Evolutionary conservation across 495 filamentous ascomycete species (phyloP), one percentile per base, ranked within the genome.

Genomic region (Aspergillus hancockii): DNA sequence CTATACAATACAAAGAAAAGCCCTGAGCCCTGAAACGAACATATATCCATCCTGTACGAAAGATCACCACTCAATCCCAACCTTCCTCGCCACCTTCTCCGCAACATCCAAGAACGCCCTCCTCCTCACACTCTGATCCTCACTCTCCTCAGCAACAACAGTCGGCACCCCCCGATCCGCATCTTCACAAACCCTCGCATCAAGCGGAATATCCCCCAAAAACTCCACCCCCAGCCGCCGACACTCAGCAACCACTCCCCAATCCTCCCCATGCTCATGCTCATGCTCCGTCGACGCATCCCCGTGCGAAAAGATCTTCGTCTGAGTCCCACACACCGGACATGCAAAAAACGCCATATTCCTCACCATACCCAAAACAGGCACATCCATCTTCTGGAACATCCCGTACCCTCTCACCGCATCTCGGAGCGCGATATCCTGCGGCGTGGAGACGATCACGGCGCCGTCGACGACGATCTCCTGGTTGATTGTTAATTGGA

Each of bases 291-390:
- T 3, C 38, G 14, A 12, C 4, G 13, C 38, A 9, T 71, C 67
- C 3, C 75, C 74, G 56, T 82, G 77, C 3, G 78, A 77, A 70
- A 98, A 98, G 21, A 98, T 89, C 40, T 83, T 81, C n/a, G 90
- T 93, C 41, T 83, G 76, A 5, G 82, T 79, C 6, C 80, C 77
- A 61, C 94, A 98, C 52, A 86, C 77, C 0, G 93, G 91, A 63
- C 94, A 98, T 1, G 73, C 79, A 64, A 96, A 97, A 23, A 88
- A 80, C 3, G 86, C 88, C 94, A 99, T 99, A 63, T 99, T 99
- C 67, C 93, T 88, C 50, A 98, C 88, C 81, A 98, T 88, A n/a
- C 94, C 94, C 23, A 98, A 75, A 32, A 96, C 86, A 21, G 85
- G 85, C 0, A 90, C 84, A 36, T 85, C 72, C 57, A 93, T 88